Conservation (phyloP, 257 asterid species). For the Przewalskia tangutica region DNA sequence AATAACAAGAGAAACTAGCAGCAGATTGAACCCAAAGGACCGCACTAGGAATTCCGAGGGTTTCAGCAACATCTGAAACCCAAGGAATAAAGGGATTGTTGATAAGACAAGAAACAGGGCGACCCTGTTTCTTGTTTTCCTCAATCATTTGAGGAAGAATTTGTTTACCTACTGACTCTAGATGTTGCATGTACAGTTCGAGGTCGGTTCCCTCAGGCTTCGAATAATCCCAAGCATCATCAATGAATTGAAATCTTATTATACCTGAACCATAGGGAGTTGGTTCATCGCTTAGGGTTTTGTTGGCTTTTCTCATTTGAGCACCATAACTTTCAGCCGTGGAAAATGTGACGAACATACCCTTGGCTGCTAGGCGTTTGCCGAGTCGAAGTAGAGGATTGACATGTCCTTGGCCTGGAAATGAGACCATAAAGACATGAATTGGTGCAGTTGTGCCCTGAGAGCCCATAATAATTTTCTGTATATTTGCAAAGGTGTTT, state of each 20-base stretch:
- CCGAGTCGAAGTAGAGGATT: conserved; percentile 71
- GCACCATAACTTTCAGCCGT: conserved; percentile 45
- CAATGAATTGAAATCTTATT: conserved; percentile 61
- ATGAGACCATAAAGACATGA: conserved; percentile 53
- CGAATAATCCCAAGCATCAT: conserved; percentile 39
- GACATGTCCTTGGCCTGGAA: conserved; percentile 73
- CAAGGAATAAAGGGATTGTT: conserved; percentile 65
- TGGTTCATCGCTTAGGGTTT: conserved; percentile 22
- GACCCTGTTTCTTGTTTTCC: conserved; percentile 33
- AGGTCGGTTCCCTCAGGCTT: conserved; percentile 18
- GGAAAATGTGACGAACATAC: conserved; percentile 44
- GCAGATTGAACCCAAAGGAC: conserved; percentile 73
- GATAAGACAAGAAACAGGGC: conserved; percentile 58
- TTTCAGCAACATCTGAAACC: conserved; percentile 59
- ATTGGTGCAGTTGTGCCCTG: not conserved
- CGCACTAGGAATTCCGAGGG: conserved; percentile 44
- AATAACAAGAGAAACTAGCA: conserved; percentile 53
- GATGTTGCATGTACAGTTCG: conserved; percentile 28
- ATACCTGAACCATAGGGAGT: conserved; percentile 37
- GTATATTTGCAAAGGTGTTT: not conserved
- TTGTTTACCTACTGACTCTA: conserved; percentile 35
- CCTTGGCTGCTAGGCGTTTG: conserved; percentile 50
- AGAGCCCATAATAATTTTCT: conserved; percentile 19
- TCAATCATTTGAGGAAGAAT: conserved; percentile 31
- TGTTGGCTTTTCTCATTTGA: conserved; percentile 35